Conservation (phyloP, 1,284 basidiomycete species). For the Ustilago shanxiensis region DNA sequence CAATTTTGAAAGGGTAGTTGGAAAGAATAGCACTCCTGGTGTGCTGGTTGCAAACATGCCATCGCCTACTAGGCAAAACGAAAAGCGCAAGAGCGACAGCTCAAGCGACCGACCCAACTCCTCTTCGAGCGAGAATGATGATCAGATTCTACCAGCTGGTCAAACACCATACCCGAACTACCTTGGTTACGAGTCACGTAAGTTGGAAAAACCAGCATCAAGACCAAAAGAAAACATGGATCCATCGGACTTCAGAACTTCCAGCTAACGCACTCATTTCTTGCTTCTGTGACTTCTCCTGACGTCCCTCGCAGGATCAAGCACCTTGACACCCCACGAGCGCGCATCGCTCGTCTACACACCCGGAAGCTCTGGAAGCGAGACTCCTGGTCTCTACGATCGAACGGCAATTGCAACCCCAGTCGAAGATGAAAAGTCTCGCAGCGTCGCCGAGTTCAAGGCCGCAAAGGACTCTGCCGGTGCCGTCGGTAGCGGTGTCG, state of each 20-base stretch:
- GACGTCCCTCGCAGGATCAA: conserved; percentile 15
- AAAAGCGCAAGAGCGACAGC: conserved; percentile 32
- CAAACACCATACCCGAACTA: conserved; percentile 31
- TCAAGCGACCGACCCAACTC: conserved; percentile 35
- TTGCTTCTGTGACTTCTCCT: neutral
- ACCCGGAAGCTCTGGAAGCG: conserved; percentile 12
- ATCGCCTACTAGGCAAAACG: conserved; percentile 23
- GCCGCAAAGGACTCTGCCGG: conserved; percentile 48
- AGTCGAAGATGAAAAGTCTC: conserved; percentile 21
- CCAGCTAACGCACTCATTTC: neutral
- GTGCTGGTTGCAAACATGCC: conserved; percentile 22
- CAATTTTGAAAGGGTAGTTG: neutral
- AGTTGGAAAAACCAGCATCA: too few species aligned
- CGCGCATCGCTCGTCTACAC: conserved; percentile 20
- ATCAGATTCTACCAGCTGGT: conserved; percentile 28
- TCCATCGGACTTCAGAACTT: neutral
- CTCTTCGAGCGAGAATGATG: conserved; percentile 30
- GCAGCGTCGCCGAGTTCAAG: conserved; percentile 31
- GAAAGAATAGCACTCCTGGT: neutral
- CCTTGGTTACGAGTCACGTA: conserved; percentile 30
- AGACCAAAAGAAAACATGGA: conserved; percentile 7
- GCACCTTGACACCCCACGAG: conserved; percentile 30
- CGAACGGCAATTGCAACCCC: conserved; percentile 20
- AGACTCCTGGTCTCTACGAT: conserved; percentile 24
- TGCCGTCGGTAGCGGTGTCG: conserved; percentile 30